A percentile compares a stretch with the other conserved stretches of the same genome.
phyloP scores from a whole-genome alignment of 352 stramenopile species.

The Globisporangium cederbergense region DNA sequence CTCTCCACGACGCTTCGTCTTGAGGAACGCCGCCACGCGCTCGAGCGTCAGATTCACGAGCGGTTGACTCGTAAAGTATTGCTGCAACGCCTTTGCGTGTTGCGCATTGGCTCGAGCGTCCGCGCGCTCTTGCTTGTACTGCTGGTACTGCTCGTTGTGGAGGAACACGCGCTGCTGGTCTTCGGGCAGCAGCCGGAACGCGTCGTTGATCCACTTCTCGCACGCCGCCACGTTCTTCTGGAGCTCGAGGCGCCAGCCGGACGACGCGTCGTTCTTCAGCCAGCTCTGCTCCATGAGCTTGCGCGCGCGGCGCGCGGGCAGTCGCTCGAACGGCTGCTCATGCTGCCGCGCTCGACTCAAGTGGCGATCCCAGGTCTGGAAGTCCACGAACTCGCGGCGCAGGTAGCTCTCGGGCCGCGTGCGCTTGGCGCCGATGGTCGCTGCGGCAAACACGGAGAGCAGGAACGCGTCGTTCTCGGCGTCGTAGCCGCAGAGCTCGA shows the following conservation, averaged over 20 bases:
- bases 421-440: slow-evolving; percentile 8
- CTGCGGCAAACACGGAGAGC: slow-evolving; percentile 12
- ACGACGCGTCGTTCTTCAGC: slow-evolving; percentile 31
- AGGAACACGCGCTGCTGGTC: slow-evolving; percentile 39
- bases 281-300: slow-evolving; percentile 54
- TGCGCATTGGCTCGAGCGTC: slow-evolving; percentile 25
- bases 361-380: slow-evolving; percentile 41
- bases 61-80: slow-evolving; percentile 62
- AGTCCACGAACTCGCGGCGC: slow-evolving; percentile 36
- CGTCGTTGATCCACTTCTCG: slow-evolving; percentile 51
- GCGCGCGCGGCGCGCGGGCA: slow-evolving; percentile 55
- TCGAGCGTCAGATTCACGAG: slow-evolving; percentile 41
- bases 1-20: neutral
- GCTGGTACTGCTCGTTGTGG: slow-evolving; percentile 43
- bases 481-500: slow-evolving; percentile 39
- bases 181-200: slow-evolving; percentile 27
- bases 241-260: slow-evolving; percentile 56
- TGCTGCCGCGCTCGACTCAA: slow-evolving; percentile 17
- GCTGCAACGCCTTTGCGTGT: slow-evolving; percentile 53
- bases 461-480: slow-evolving; percentile 29
- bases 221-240: slow-evolving; percentile 56
- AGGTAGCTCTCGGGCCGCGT: slow-evolving; percentile 11
- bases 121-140: slow-evolving; percentile 24
- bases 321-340: slow-evolving; percentile 21
- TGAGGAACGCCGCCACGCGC: slow-evolving; percentile 21